Percentiles rank a stretch among this genome's conserved stretches.
Conservation (phyloP, 164 flowering plant species). For the Vitis riparia region DNA sequence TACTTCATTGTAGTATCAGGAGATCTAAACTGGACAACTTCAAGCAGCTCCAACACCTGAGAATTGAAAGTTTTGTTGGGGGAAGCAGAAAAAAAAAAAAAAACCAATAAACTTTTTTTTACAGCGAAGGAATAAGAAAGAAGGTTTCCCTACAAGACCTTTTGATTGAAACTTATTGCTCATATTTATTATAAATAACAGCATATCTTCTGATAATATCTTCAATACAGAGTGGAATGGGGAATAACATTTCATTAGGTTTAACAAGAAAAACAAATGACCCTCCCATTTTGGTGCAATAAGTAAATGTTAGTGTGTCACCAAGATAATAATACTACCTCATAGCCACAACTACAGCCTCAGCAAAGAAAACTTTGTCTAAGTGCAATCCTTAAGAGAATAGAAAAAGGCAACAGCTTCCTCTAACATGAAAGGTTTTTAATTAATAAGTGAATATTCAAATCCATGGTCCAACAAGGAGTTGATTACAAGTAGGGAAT, state of each 20-base stretch:
- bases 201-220: neutral
- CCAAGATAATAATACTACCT: neutral
- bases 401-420: neutral
- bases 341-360: neutral
- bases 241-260: neutral
- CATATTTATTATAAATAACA: neutral
- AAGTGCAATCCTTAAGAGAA: neutral
- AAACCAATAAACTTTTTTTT: neutral
- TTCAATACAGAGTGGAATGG: neutral
- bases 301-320: neutral
- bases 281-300: neutral
- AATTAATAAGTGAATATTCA: neutral
- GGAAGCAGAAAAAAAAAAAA: neutral
- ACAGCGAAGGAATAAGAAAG: neutral
- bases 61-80: neutral
- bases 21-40: slow-evolving; percentile 73
- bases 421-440: neutral
- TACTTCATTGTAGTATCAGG: slow-evolving; percentile 75
- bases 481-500: neutral
- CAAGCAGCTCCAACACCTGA: slow-evolving; percentile 90
- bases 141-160: neutral
- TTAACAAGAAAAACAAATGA: neutral
- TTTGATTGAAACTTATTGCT: neutral
- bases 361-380: neutral
- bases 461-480: neutral